Base-by-base conservation (phyloP, 139 green algal species). In the Desmodesmus armatus region DNA sequence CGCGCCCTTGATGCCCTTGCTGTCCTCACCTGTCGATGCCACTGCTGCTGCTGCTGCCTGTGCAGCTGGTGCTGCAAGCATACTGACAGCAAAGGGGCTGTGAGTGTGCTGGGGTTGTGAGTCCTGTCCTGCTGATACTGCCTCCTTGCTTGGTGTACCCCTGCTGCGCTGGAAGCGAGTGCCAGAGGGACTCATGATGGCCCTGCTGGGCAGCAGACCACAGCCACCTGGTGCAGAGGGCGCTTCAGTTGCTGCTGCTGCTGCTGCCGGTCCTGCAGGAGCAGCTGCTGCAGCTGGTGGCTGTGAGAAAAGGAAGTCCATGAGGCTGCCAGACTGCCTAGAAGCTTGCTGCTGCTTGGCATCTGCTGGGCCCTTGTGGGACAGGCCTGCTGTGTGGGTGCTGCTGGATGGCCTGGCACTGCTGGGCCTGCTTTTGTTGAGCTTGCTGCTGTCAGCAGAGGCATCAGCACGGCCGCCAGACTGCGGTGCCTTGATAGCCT, bases 51-150 rank as follows among this genome's bases (percentile, higher is more conserved):
- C 17, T 63, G 73, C 73, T 63, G 43, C 71, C 23, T 13, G 69
- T 29, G 69, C 69, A 29, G 69, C 27, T 29, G 31, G 13, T 1
- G n/a, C 51, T 27, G 51, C 51, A 19, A 62, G 17, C 51, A 62
- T 29, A 39, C 39, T 77, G 69, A 29, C 62, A 35, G 62, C 62
- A 71, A n/a, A n/a, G n/a, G n/a, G n/a, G n/a, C n/a, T n/a, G n/a
- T n/a, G n/a, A n/a, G n/a, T n/a, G n/a, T n/a, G n/a, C n/a, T n/a
- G n/a, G n/a, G n/a, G n/a, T n/a, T 71, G 62, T 19, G 25, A 35
- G 27, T 2, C 62, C n/a, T 33, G 23, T 19, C 23, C 62, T 71
- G 62, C 23, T 29, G 35, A 9, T n/a, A 25, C 66, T 47, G 11
- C 33, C 47, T 2, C 29, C 47, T 3, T 74, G n/a, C n/a, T 33